Evolutionary conservation across 306 rosid genomes (phyloP).

Genomic region (Parietaria judaica): DNA sequence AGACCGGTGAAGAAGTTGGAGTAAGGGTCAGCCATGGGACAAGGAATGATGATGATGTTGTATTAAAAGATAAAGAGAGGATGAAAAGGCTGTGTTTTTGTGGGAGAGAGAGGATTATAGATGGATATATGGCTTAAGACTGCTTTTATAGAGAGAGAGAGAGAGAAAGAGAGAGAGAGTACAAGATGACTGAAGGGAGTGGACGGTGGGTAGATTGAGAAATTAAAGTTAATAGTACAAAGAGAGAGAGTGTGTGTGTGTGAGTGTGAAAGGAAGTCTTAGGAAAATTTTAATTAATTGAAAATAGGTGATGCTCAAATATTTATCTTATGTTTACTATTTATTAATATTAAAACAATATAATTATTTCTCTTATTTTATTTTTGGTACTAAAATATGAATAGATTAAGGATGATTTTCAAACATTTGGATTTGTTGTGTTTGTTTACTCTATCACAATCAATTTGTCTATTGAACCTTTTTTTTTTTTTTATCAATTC

Average conservation of each 20-base stretch:
- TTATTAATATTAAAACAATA: neutral
- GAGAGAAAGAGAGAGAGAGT: slow-evolving; percentile 53
- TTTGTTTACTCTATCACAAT: too few species aligned
- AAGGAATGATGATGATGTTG: neutral
- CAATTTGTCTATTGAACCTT: too few species aligned
- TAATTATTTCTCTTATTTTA: slow-evolving; percentile 17
- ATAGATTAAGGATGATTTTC: slow-evolving; percentile 19
- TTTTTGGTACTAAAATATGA: neutral
- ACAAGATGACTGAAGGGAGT: slow-evolving; percentile 80
- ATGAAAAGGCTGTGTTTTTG: slow-evolving; percentile 13
- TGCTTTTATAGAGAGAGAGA: slow-evolving; percentile 36
- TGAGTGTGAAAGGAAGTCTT: neutral
- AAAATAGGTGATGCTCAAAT: neutral
- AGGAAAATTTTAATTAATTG: neutral
- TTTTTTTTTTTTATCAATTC: too few species aligned
- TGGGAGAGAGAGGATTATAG: slow-evolving; percentile 28
- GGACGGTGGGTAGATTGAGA: slow-evolving; percentile 53
- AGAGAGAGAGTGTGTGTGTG: slow-evolving; percentile 2
- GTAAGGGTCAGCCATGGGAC: slow-evolving; percentile 39
- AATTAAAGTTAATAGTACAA: slow-evolving; percentile 16
- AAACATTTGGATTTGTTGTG: neutral
- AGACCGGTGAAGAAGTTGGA: slow-evolving; percentile 36
- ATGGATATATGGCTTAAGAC: slow-evolving; percentile 19
- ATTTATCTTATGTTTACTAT: neutral
- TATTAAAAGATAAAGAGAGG: slow-evolving; percentile 1